These are phyloP conservation scores for Aegilops umbellulata DNA, from an alignment of 176 grass and related monocot genomes.

Conservation along the genomic window DNA sequence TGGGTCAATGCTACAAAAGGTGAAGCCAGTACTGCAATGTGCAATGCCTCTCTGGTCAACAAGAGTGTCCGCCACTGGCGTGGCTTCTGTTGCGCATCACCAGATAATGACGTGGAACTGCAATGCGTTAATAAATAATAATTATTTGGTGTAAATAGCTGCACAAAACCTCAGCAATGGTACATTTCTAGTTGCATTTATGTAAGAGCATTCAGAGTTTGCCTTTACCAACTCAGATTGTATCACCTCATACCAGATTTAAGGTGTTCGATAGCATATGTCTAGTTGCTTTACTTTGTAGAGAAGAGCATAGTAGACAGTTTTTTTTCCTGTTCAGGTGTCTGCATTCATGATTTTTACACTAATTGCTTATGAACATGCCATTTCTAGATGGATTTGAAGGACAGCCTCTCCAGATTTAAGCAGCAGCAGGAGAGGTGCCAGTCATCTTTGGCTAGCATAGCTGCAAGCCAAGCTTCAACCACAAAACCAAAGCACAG, in stretches of 20 bases:
- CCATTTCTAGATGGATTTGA: conserved; percentile 63
- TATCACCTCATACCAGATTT: background rate
- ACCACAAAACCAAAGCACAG: conserved; percentile 53
- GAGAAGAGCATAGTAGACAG: background rate
- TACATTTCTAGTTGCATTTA: background rate
- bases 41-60: background rate
- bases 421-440: conserved; percentile 89
- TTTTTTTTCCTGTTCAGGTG: background rate
- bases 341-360: background rate
- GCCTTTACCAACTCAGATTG: background rate
- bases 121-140: background rate
- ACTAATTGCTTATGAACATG: background rate
- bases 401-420: conserved; percentile 84
- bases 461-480: conserved; percentile 42
- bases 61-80: background rate
- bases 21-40: background rate
- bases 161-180: background rate
- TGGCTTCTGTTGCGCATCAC: background rate
- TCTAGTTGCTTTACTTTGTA: background rate
- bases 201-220: background rate
- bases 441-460: conserved; percentile 68
- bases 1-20: background rate
- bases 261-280: background rate
- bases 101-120: background rate
- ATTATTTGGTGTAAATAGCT: background rate